These are phyloP conservation scores for Sonneratia caseolaris DNA, from an alignment of 345 rosid genomes.

Conservation along the genomic window DNA sequence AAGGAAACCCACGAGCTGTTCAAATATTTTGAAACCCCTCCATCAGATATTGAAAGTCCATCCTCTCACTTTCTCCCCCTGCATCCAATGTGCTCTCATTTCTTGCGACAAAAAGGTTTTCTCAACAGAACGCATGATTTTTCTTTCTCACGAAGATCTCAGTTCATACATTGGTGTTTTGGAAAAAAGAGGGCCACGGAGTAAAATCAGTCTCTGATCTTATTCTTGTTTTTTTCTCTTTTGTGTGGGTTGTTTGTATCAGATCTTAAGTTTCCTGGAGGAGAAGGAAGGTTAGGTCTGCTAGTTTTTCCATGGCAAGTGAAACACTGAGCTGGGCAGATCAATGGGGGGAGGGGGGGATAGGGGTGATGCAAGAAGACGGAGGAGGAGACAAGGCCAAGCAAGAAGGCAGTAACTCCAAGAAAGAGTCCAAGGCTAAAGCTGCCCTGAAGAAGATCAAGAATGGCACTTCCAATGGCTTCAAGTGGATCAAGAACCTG, in stretches of 20 bases:
- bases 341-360: conserved; percentile 89
- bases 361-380: conserved; percentile 35
- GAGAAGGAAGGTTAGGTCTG: neutral
- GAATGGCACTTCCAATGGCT: conserved; percentile 24
- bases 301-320: conserved; percentile 33
- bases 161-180: no score
- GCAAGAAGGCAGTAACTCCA: conserved; percentile 25
- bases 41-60: neutral
- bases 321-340: conserved; percentile 83
- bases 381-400: conserved; percentile 19
- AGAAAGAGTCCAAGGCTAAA: conserved; percentile 26
- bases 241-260: neutral
- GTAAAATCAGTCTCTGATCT: no score
- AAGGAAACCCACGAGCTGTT: neutral
- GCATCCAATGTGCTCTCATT: neutral
- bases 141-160: no score
- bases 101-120: no score
- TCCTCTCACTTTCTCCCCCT: neutral
- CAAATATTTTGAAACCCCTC: neutral
- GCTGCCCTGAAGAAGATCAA: conserved; percentile 31
- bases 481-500: conserved; percentile 55
- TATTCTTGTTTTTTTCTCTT: neutral
- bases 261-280: neutral
- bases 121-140: no score
- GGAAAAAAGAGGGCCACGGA: no score